A percentile compares a stretch with the other conserved stretches of the same genome.
Evolutionary conservation across 2,329 filamentous ascomycete genomes (phyloP).

Genomic region (Colletotrichum australisinense): DNA sequence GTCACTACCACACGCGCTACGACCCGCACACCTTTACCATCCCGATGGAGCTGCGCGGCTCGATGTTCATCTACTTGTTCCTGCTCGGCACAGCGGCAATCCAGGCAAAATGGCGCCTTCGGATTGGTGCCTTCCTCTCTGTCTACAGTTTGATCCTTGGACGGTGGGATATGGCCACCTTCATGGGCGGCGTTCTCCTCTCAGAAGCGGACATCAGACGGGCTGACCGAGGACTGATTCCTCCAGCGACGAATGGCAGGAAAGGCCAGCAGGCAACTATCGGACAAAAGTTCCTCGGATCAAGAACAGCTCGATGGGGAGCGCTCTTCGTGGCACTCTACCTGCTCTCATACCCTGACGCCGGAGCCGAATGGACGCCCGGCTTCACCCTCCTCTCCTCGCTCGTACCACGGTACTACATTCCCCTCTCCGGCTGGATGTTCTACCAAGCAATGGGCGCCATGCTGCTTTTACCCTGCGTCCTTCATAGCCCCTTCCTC

Average conservation of each 20-base stretch:
- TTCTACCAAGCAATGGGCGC: slow-evolving; percentile 53
- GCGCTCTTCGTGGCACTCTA: slow-evolving; percentile 47
- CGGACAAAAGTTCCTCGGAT: slow-evolving; percentile 31
- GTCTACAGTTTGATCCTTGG: slow-evolving; percentile 48
- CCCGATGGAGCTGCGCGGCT: slow-evolving; percentile 54
- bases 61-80: slow-evolving; percentile 53
- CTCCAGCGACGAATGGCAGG: slow-evolving; percentile 30
- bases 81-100: slow-evolving; percentile 51
- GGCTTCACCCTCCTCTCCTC: slow-evolving; percentile 48
- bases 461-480: slow-evolving; percentile 48
- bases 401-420: slow-evolving; percentile 50
- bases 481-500: slow-evolving; percentile 47
- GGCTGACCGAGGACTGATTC: slow-evolving; percentile 33
- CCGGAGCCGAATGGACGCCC: slow-evolving; percentile 51
- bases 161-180: slow-evolving; percentile 54
- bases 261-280: slow-evolving; percentile 20
- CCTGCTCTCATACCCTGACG: slow-evolving; percentile 53
- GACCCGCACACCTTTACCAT: slow-evolving; percentile 56
- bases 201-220: slow-evolving; percentile 50
- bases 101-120: slow-evolving; percentile 47
- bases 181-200: slow-evolving; percentile 50
- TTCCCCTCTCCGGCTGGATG: slow-evolving; percentile 50
- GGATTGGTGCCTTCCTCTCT: slow-evolving; percentile 44
- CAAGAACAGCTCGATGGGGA: slow-evolving; percentile 41
- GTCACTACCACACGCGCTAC: slow-evolving; percentile 52